Evolutionary conservation across 306 rosid genomes (phyloP).

Genomic region (Vigna mungo): DNA sequence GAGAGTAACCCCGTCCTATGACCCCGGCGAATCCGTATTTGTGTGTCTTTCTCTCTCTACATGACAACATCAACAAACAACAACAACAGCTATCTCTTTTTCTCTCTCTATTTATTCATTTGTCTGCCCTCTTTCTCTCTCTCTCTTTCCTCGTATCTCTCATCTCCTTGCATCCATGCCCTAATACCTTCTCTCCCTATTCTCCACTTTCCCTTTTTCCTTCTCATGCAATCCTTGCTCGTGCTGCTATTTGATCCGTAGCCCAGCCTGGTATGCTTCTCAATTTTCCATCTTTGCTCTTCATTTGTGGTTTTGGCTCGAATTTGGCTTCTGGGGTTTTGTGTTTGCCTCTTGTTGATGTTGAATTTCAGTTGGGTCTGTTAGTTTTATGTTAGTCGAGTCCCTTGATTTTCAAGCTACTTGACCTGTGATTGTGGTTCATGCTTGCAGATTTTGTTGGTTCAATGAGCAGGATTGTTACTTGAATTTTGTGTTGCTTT

Average conservation of each 20-base stretch:
- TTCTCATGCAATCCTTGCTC: conserved; percentile 48
- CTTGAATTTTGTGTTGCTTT: conserved; percentile 47
- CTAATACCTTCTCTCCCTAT: conserved; percentile 55
- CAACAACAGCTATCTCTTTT: conserved; percentile 53
- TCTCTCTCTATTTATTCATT: conserved; percentile 71
- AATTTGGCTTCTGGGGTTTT: conserved; percentile 47
- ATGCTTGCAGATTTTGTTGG: conserved; percentile 39
- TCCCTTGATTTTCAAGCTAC: conserved; percentile 34
- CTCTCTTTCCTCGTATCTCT: conserved; percentile 62
- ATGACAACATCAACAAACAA: conserved; percentile 45
- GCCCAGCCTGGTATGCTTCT: conserved; percentile 58
- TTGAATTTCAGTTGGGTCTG: conserved; percentile 51
- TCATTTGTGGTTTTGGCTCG: conserved; percentile 31
- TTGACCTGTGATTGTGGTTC: conserved; percentile 44
- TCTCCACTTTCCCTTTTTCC: conserved; percentile 42
- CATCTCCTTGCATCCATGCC: conserved; percentile 66
- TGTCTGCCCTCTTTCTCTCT: conserved; percentile 52
- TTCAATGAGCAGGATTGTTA: conserved; percentile 41
- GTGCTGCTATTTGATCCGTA: conserved; percentile 63
- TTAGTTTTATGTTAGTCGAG: conserved; percentile 18
- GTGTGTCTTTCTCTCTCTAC: conserved; percentile 60
- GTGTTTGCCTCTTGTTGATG: conserved; percentile 37
- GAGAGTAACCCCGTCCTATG: conserved; percentile 87
- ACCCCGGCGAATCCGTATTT: conserved; percentile 94
- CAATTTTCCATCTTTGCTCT: conserved; percentile 45